Evolutionary conservation across 1,284 basidiomycete genomes (phyloP), one percentile per base, ranked within the genome.

Genomic region (Ustilago trichophora): DNA sequence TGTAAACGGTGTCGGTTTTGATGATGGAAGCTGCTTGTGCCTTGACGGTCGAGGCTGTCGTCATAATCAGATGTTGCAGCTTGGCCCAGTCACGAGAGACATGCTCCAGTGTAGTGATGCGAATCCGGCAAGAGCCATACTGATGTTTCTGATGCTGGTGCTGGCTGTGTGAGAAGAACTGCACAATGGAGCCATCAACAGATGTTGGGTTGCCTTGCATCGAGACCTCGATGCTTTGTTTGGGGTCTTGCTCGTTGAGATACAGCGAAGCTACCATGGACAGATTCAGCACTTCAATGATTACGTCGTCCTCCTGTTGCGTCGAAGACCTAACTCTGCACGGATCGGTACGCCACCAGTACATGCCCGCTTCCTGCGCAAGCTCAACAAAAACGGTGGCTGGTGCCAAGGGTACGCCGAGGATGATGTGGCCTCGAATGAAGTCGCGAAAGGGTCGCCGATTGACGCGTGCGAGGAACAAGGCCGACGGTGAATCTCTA

Each of bases 321-420:
- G n/a, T 16, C 6, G 25, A 2, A 0, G 40, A 24, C 18, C 42
- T 52, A 31, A 29, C 26, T 13, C 26, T 37, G 40, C 31, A 44
- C 1, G 48, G 33, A 22, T 59, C 48, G 38, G 25, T n/a, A 9
- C 31, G 38, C 64, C 64, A 62, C 65, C 65, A 68, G 45, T 63
- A 69, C 51, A 55, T 54, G 8, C 46, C 70, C 2, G 54, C 66
- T 25, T 69, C 66, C 25, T 70, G 57, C 4, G 70, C 70, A 0
- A 73, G 55, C 51, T 73, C 70, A 29, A 58, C 53, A 51, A 73
- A 65, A 24, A 73, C 50, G 10, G 65, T 69, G 3, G 70, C 70
- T 0, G 66, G 62, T 2, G 62, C 52, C 38, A 73, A 27, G 9
- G 53, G 62, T 11, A 57, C 45, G 16, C 62, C 66, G 6, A 60